Evolutionary conservation across 306 rosid species (phyloP).

Genomic region (Cercis canadensis): DNA sequence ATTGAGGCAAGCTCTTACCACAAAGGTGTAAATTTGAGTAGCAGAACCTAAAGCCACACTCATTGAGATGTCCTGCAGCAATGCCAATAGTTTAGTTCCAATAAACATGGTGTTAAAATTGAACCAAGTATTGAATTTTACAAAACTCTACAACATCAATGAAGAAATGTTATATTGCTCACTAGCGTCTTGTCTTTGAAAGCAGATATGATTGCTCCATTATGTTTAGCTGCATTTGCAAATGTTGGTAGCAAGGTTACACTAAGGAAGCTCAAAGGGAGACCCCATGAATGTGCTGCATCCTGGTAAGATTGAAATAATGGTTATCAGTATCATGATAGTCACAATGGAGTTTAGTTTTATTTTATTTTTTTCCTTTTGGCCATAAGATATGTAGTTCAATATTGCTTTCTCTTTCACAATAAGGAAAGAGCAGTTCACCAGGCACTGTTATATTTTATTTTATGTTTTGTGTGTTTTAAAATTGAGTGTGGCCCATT

Average conservation of each 20-base stretch:
- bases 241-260: slow-evolving; percentile 90
- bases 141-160: not conserved
- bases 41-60: slow-evolving; percentile 97
- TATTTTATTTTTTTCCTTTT: no score
- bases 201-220: slow-evolving; percentile 94
- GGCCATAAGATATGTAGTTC: no score
- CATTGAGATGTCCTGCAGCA: slow-evolving; percentile 76
- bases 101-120: not conserved
- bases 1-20: slow-evolving; percentile 49
- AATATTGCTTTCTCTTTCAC: no score
- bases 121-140: slow-evolving; percentile 4
- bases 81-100: slow-evolving; percentile 19
- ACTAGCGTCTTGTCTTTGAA: slow-evolving; percentile 86
- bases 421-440: no score
- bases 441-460: no score
- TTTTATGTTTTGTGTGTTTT: no score
- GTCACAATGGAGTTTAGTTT: not conserved
- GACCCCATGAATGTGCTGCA: slow-evolving; percentile 87
- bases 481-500: no score
- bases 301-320: slow-evolving; percentile 49
- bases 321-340: not conserved
- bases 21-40: slow-evolving; percentile 84
- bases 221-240: slow-evolving; percentile 98
- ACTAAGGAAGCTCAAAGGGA: slow-evolving; percentile 86
- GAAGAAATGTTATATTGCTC: not conserved